Conservation (phyloP, 2,329 filamentous ascomycete genomes). For the Diaporthe citriasiana region DNA sequence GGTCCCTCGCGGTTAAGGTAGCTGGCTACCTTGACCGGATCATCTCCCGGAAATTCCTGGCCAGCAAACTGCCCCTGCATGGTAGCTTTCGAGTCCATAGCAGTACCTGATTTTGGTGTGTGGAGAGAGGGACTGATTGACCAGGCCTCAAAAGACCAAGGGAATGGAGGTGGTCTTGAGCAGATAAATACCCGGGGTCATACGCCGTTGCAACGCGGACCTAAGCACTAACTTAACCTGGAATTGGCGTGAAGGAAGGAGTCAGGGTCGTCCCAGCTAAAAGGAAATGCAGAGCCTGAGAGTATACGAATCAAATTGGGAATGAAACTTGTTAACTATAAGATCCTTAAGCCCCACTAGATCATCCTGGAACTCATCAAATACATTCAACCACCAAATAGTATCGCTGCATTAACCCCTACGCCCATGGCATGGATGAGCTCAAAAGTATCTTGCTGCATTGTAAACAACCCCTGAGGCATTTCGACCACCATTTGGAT, state of each 20-base stretch:
- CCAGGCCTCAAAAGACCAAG: not conserved
- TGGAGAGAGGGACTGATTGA: not conserved
- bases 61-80: constrained; percentile 7
- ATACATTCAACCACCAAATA: not conserved
- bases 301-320: too few relatives aligned
- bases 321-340: too few relatives aligned
- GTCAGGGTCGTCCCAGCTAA: not conserved
- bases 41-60: constrained; percentile 17
- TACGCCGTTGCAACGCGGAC: not conserved
- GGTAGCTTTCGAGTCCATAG: constrained; percentile 1
- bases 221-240: constrained; percentile 4
- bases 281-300: not conserved
- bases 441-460: not conserved
- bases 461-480: not conserved
- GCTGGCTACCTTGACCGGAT: not conserved
- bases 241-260: not conserved
- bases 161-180: not conserved
- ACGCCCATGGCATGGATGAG: not conserved
- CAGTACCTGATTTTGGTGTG: not conserved
- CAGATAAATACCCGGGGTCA: constrained; percentile 6
- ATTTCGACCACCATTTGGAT: not conserved
- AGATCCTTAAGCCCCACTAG: too few relatives aligned
- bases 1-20: not conserved
- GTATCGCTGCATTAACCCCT: not conserved
- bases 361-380: not conserved